Evolutionary conservation across 148 eudicot genomes (phyloP).

Genomic region (Heliamphora exappendiculata): DNA sequence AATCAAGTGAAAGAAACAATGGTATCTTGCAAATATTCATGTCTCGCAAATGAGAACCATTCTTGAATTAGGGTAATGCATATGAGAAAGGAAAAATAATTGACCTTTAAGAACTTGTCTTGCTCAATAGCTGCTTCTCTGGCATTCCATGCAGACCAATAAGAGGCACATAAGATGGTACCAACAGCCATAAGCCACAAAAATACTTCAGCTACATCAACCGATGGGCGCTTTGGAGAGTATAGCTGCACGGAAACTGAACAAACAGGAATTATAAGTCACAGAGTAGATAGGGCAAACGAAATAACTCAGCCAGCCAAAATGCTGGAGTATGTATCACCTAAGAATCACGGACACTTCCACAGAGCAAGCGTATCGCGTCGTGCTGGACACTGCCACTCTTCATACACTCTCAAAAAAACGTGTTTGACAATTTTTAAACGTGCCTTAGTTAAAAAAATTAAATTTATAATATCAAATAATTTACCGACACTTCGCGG

Average conservation of each 20-base stretch:
- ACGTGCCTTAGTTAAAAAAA: no score
- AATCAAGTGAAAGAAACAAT: neutral
- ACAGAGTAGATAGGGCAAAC: slow-evolving; percentile 15
- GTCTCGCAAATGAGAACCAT: neutral
- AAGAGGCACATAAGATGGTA: slow-evolving; percentile 83
- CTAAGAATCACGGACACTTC: no score
- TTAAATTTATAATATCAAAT: no score
- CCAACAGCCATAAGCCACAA: slow-evolving; percentile 99
- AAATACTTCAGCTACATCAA: slow-evolving; percentile 94
- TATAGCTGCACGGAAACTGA: slow-evolving; percentile 93
- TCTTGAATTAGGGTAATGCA: neutral
- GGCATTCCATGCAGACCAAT: slow-evolving; percentile 98
- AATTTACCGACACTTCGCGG: no score
- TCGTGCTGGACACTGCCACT: no score
- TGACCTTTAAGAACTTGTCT: slow-evolving; percentile 78
- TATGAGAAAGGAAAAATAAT: neutral
- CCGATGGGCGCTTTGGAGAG: slow-evolving; percentile 83
- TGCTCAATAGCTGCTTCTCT: slow-evolving; percentile 84
- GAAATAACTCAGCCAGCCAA: slow-evolving; percentile 14
- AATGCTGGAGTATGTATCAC: slow-evolving; percentile 6
- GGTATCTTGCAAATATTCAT: neutral
- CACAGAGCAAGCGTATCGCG: no score
- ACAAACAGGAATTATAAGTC: slow-evolving; percentile 37
- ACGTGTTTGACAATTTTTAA: no score
- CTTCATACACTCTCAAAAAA: no score